Conservation (phyloP, 1,284 basidiomycete genomes). For the Trichosporon ovoides region DNA sequence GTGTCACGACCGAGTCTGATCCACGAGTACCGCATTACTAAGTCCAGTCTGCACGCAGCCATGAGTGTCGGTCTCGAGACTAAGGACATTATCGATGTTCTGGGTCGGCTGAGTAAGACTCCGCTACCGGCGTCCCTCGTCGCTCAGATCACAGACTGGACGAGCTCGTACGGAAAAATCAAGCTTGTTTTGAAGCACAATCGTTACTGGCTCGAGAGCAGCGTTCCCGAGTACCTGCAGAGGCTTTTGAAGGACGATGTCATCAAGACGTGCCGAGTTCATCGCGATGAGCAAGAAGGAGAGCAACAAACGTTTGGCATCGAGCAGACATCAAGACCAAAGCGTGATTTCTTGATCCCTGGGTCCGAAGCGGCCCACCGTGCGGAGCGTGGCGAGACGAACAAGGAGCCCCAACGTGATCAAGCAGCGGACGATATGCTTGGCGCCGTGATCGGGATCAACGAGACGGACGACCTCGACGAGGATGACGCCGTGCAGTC, state of each 20-base stretch:
- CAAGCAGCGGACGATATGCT: constrained; percentile 52
- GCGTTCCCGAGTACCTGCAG: constrained; percentile 84
- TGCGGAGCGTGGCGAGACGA: constrained; percentile 29
- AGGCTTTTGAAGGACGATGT: constrained; percentile 74
- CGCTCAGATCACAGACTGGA: constrained; percentile 80
- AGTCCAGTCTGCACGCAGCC: constrained; percentile 95
- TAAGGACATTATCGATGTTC: constrained; percentile 94
- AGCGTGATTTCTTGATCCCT: constrained; percentile 74
- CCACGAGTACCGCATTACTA: constrained; percentile 98
- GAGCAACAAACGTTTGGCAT: constrained; percentile 63
- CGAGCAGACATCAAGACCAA: constrained; percentile 66
- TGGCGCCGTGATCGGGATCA: constrained; percentile 79
- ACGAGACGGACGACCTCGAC: constrained; percentile 80
- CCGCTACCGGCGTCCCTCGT: constrained; percentile 80
- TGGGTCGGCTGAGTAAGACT: constrained; percentile 84
- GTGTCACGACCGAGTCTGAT: constrained; percentile 97
- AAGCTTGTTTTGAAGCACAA: constrained; percentile 95
- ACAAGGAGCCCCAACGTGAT: constrained; percentile 14
- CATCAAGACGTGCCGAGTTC: constrained; percentile 53
- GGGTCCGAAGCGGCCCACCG: constrained; percentile 56
- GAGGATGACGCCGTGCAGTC: constrained; percentile 94
- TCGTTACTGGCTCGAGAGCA: constrained; percentile 90
- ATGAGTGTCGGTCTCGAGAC: constrained; percentile 98
- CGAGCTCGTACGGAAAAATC: constrained; percentile 91
- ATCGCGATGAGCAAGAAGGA: constrained; percentile 31